Evolutionary conservation across 352 stramenopile genomes (phyloP).

Genomic region (Phytophthora megakarya): DNA sequence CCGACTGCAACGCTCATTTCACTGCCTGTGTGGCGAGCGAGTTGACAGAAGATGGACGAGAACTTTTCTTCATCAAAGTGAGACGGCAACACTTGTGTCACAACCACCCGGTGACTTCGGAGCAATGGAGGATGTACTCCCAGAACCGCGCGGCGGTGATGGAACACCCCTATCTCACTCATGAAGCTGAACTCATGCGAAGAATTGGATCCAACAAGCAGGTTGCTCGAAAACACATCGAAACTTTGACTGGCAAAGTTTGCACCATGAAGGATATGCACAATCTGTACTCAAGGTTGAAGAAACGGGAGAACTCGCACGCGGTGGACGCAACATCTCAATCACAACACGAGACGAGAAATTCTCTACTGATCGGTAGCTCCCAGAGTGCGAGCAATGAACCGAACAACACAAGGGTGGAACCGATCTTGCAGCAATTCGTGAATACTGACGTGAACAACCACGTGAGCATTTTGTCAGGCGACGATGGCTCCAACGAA

Average conservation of each 20-base stretch:
- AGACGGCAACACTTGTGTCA: conserved; percentile 66
- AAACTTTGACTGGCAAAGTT: conserved; percentile 65
- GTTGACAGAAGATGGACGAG: conserved; percentile 45
- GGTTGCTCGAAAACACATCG: conserved; percentile 61
- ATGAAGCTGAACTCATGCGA: conserved; percentile 75
- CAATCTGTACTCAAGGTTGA: conserved; percentile 69
- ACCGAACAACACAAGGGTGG: conserved; percentile 34
- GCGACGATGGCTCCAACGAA: conserved; percentile 74
- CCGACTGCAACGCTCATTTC: conserved; percentile 69
- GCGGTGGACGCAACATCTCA: not conserved
- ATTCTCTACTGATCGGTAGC: not conserved
- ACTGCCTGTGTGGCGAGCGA: conserved; percentile 67
- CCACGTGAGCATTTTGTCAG: conserved; percentile 74
- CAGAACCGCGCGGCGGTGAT: conserved; percentile 76
- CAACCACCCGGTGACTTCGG: conserved; percentile 64
- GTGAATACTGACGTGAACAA: conserved; percentile 76
- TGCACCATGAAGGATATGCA: conserved; percentile 87
- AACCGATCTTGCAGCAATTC: conserved; percentile 67
- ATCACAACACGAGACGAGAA: not conserved
- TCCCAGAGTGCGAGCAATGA: not conserved
- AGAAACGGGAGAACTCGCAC: conserved; percentile 45
- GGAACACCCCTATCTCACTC: conserved; percentile 70
- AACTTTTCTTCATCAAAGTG: conserved; percentile 71
- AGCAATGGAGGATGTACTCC: conserved; percentile 81
- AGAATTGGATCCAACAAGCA: conserved; percentile 75